Conservation (phyloP, 169 alveolate species). For the Eimeria necatrix region DNA sequence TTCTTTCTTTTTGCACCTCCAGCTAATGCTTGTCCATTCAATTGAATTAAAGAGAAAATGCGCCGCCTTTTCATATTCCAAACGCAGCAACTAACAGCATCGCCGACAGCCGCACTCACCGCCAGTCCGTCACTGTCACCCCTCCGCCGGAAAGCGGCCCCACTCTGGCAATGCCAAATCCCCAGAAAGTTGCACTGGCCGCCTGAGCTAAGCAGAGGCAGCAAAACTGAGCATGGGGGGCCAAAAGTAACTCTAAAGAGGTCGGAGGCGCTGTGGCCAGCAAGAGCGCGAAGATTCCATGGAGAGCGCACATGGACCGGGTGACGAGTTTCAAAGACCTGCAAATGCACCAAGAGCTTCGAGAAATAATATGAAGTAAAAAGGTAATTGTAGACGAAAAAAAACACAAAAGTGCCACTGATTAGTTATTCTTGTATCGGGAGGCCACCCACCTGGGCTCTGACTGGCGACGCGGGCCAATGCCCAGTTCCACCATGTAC, state of each 20-base stretch:
- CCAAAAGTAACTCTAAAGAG: conserved; percentile 42
- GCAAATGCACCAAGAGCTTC: not conserved
- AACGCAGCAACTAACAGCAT: not conserved
- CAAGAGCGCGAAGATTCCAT: conserved; percentile 9
- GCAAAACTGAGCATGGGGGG: conserved; percentile 47
- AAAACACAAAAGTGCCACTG: not conserved
- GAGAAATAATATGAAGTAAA: not conserved
- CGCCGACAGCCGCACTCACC: conserved; percentile 8
- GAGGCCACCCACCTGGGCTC: not conserved
- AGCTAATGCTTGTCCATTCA: too few species aligned
- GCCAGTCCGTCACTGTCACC: conserved; percentile 29
- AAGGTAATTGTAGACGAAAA: not conserved
- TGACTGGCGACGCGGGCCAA: not conserved
- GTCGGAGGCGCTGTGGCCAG: conserved; percentile 31
- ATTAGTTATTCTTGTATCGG: not conserved
- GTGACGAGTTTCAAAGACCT: conserved; percentile 27
- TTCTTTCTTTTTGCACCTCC: too few species aligned
- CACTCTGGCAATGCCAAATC: conserved; percentile 7
- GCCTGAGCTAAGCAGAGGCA: conserved; percentile 8
- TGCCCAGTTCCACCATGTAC: not conserved
- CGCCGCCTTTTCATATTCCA: too few species aligned
- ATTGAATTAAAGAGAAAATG: not conserved
- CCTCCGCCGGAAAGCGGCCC: conserved; percentile 17
- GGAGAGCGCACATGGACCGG: conserved; percentile 11
- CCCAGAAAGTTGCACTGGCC: conserved; percentile 31